Conservation (phyloP, 2,329 filamentous ascomycete species). For the Calonectria pseudoreteaudii region DNA sequence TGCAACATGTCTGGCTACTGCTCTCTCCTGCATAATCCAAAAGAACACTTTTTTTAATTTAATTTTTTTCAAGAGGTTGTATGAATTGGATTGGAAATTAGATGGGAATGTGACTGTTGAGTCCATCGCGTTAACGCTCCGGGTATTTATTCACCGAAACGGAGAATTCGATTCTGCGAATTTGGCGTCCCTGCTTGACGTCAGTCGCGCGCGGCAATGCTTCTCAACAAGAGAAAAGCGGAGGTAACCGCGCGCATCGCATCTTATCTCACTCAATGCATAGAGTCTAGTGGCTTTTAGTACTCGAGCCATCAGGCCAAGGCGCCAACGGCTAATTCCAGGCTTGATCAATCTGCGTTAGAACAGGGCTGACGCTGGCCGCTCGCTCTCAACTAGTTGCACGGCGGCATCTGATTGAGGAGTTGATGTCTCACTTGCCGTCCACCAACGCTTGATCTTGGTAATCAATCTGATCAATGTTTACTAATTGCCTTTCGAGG, state of each 20-base stretch:
- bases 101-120: not conserved
- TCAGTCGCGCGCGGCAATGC: slow-evolving; percentile 1
- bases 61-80: not conserved
- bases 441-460: not conserved
- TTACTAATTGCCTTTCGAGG: not conserved
- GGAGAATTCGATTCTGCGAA: not conserved
- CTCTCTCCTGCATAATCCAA: not conserved
- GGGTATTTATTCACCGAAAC: not conserved
- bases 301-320: not conserved
- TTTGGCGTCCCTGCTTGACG: not conserved
- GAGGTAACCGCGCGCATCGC: not conserved
- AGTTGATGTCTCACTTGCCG: not conserved
- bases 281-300: not conserved
- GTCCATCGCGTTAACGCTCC: not conserved
- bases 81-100: not conserved
- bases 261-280: not conserved
- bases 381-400: not conserved
- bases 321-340: not conserved
- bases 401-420: not conserved
- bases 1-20: not conserved
- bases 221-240: not conserved
- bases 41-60: not conserved
- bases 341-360: not conserved
- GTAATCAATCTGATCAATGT: not conserved
- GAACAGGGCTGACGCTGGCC: not conserved